Percentiles rank a stretch among this genome's conserved stretches.
These are phyloP conservation scores for Elsinoe fawcettii DNA, from an alignment of 2,329 filamentous ascomycete species.

Conservation along the genomic window DNA sequence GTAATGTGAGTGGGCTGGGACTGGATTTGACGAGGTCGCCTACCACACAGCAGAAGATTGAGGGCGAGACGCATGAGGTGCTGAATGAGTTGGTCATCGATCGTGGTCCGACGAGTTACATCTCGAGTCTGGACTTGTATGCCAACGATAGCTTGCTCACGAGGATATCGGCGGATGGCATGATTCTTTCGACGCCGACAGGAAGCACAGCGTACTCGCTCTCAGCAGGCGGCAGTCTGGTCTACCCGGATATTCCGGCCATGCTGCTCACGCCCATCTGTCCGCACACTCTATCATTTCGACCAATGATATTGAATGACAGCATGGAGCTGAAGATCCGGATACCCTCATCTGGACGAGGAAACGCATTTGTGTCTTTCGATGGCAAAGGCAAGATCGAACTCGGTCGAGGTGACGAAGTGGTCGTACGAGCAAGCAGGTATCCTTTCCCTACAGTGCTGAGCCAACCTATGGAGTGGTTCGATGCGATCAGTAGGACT, in stretches of 20 bases:
- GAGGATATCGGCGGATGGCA: constrained; percentile 91
- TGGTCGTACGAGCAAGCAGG: constrained; percentile 90
- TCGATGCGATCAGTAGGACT: constrained; percentile 86
- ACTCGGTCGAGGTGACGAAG: constrained; percentile 84
- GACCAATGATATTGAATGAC: constrained; percentile 95
- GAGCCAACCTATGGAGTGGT: constrained; percentile 73
- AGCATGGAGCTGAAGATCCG: constrained; percentile 85
- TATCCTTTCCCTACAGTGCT: constrained; percentile 97
- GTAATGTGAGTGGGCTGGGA: constrained; percentile 9
- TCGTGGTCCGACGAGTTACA: constrained; percentile 90
- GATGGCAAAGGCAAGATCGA: constrained; percentile 95
- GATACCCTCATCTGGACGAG: constrained; percentile 75
- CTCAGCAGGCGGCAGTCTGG: constrained; percentile 87
- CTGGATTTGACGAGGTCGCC: constrained; percentile 23
- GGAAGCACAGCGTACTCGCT: constrained; percentile 87
- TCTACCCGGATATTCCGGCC: constrained; percentile 93
- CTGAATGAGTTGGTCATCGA: constrained; percentile 98
- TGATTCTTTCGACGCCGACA: constrained; percentile 95
- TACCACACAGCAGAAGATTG: constrained; percentile 53
- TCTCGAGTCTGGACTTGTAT: constrained; percentile 93
- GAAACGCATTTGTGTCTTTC: constrained; percentile 93
- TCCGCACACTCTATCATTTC: constrained; percentile 92
- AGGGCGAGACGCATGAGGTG: constrained; percentile 94
- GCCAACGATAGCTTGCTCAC: constrained; percentile 92
- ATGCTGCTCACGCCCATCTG: constrained; percentile 97